Evolutionary conservation across 257 asterid species (phyloP), one percentile per base, ranked within the genome.

Genomic region (Solanum tarapatanum): DNA sequence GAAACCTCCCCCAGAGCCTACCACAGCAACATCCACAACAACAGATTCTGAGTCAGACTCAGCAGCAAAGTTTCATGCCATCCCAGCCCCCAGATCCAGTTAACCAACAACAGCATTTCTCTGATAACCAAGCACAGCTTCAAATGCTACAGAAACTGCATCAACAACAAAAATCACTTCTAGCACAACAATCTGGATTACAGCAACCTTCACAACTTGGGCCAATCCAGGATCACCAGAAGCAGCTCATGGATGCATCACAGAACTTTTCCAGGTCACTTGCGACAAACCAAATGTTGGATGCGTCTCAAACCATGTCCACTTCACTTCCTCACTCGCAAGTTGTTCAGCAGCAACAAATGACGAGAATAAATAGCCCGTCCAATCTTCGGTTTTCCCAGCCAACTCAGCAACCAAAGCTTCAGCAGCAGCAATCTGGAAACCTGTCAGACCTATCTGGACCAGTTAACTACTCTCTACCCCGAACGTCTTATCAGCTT

Each of bases 141-240:
- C 98, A 94, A 69, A 93, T 93, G 83, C 88, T 95, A 55, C 98
- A 95, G 93, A 95, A 93, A 89, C 91, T 93, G 73, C 94, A 93
- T 39, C 97, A 94, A 62, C 97, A 94, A 62, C 97, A 93, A 69
- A 96, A 94, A 69, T 87, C 95, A 21, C 86, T 93, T 17, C 84
- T 92, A 74, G 92, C 93, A 2, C 99, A 94, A 84, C 95, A 93
- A 82, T 91, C 95, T 28, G 43, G 89, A 9, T 37, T 91, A 70
- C 96, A 87, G 88, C 94, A 82, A 87, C 89, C 94, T 23, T 79
- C 97, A 30, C 94, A 93, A 48, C 87, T 89, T 80, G 85, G 69
- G 85, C 10, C 69, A 82, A 11, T 2, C 93, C 90, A 55, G 77
- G 98, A 94, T 88, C 94, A 90, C 60, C 99, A 93, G 87, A 94